These are phyloP conservation scores for Nidularia sp. DNA, from an alignment of 768 basidiomycete genomes.

Conservation along the genomic window DNA sequence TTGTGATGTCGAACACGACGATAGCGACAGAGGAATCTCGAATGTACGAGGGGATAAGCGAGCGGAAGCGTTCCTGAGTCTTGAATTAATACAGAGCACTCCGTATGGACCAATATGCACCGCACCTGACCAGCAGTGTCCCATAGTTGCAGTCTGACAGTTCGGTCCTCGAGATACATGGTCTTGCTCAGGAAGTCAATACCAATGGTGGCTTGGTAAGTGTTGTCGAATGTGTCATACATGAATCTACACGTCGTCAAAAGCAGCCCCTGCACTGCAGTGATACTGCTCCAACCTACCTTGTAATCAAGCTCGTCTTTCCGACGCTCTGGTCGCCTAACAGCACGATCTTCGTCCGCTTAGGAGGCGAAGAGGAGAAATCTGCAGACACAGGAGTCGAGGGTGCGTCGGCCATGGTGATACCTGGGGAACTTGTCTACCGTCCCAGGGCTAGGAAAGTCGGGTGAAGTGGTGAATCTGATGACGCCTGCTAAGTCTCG, in stretches of 20 bases:
- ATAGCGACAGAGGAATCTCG: constrained; percentile 98
- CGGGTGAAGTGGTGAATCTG: background rate
- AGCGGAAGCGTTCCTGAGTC: constrained; percentile 88
- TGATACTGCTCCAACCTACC: constrained; percentile 39
- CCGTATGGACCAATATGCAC: background rate
- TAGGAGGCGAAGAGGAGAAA: constrained; percentile 85
- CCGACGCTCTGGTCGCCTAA: constrained; percentile 98
- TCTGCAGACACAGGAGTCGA: constrained; percentile 74
- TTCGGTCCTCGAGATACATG: constrained; percentile 98
- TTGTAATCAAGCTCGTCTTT: constrained; percentile 97
- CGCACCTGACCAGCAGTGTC: constrained; percentile 94
- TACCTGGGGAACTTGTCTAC: background rate
- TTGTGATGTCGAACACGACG: constrained; percentile 98
- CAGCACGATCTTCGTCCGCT: constrained; percentile 94
- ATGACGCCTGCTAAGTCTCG: background rate
- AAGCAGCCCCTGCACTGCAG: background rate
- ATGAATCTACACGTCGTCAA: constrained; percentile 62
- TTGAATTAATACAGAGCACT: background rate
- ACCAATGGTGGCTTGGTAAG: constrained; percentile 95
- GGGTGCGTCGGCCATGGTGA: constrained; percentile 34
- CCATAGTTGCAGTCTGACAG: constrained; percentile 96
- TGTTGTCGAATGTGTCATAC: constrained; percentile 99
- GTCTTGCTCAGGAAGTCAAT: constrained; percentile 99
- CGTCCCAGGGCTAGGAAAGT: background rate
- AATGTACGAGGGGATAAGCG: constrained; percentile 97